Conservation (phyloP, 2,329 filamentous ascomycete species). For the Thermothelomyces thermophilus region DNA sequence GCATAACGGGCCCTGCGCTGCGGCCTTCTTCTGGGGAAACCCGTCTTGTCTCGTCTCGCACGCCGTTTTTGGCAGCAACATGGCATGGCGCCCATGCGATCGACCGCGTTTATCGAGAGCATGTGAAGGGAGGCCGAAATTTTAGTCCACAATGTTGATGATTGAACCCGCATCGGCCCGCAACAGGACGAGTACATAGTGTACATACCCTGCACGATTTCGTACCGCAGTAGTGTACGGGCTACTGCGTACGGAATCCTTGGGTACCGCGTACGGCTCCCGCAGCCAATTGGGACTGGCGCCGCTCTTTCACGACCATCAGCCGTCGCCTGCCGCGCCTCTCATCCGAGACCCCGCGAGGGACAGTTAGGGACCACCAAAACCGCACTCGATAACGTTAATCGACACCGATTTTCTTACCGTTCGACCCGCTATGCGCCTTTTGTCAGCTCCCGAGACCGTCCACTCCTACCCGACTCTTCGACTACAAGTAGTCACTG, state of each 20-base stretch:
- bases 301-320: neutral
- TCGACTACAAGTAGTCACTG: too few species aligned
- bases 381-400: constrained; percentile 3
- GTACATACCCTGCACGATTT: too few species aligned
- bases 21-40: constrained; percentile 5
- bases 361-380: neutral
- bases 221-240: too few species aligned
- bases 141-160: neutral
- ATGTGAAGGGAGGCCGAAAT: neutral
- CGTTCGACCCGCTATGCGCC: neutral
- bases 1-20: constrained; percentile 18
- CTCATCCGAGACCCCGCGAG: neutral
- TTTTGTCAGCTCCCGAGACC: neutral
- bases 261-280: too few species aligned
- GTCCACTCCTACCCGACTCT: too few species aligned
- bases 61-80: constrained; percentile 11
- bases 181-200: neutral
- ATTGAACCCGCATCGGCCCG: constrained; percentile 2
- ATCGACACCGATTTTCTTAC: constrained; percentile 1
- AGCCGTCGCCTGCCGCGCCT: constrained; percentile 7
- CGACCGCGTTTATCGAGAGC: neutral
- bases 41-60: constrained; percentile 6
- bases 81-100: constrained; percentile 3
- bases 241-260: too few species aligned
- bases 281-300: constrained; percentile 2